Conservation (phyloP, 176 grass and related monocot species). For the Miscanthus lutarioriparius region DNA sequence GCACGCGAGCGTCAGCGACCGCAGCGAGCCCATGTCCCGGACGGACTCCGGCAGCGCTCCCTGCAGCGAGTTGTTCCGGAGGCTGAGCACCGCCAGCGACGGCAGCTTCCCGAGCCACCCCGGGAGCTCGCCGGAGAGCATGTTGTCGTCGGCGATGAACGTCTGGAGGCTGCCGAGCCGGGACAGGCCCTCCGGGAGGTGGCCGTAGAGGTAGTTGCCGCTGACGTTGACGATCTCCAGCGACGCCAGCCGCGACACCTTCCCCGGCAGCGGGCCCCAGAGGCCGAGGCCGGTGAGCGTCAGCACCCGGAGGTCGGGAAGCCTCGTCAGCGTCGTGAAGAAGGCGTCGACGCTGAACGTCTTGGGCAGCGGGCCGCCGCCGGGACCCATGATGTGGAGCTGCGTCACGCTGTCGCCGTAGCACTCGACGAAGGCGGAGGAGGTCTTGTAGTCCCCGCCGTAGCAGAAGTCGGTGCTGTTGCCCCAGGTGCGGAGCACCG, state of each 20-base stretch:
- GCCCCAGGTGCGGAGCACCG: slow-evolving; percentile 63
- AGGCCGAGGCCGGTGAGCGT: slow-evolving; percentile 77
- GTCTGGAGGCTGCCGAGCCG: slow-evolving; percentile 72
- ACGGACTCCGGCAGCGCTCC: slow-evolving; percentile 65
- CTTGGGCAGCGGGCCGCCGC: slow-evolving; percentile 46
- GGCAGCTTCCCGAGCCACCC: slow-evolving; percentile 51
- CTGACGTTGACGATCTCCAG: slow-evolving; percentile 93
- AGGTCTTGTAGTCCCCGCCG: slow-evolving; percentile 54
- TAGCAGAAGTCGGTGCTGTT: slow-evolving; percentile 90
- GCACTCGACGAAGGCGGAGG: slow-evolving; percentile 71
- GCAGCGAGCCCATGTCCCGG: slow-evolving; percentile 38
- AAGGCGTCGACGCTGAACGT: slow-evolving; percentile 79
- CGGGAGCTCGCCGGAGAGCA: slow-evolving; percentile 68
- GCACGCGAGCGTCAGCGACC: slow-evolving; percentile 62
- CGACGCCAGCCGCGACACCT: slow-evolving; percentile 65
- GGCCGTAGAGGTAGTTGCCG: slow-evolving; percentile 81
- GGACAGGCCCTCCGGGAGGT: slow-evolving; percentile 62
- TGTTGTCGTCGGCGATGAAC: slow-evolving; percentile 82
- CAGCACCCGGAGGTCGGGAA: slow-evolving; percentile 84
- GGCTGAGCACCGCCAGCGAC: slow-evolving; percentile 70
- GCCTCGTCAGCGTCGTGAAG: slow-evolving; percentile 79
- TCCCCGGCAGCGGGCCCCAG: slow-evolving; percentile 76
- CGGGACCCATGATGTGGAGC: slow-evolving; percentile 70
- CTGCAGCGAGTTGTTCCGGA: slow-evolving; percentile 74
- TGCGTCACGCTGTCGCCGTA: slow-evolving; percentile 95